Conservation (phyloP, 2,329 filamentous ascomycete species). For the Sporothrix brunneoviolacea region DNA sequence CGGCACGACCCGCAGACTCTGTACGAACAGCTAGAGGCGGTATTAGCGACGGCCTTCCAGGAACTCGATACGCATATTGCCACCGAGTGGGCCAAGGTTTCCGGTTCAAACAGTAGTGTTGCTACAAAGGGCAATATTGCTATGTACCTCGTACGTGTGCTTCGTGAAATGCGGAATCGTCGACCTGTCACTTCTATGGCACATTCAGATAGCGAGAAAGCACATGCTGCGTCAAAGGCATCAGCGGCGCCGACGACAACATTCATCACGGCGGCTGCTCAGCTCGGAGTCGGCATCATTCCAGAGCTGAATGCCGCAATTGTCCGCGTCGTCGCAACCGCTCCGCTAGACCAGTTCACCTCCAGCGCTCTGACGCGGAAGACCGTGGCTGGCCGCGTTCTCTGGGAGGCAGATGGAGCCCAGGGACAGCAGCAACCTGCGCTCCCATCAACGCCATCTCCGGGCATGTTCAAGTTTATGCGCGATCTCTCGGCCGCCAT, state of each 20-base stretch:
- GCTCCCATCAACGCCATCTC: conserved; percentile 72
- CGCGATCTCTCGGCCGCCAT: conserved; percentile 59
- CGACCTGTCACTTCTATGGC: conserved; percentile 51
- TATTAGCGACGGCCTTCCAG: conserved; percentile 28
- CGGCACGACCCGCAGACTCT: conserved; percentile 46
- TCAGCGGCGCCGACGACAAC: conserved; percentile 30
- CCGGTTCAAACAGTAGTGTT: conserved; percentile 35
- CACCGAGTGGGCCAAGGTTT: conserved; percentile 41
- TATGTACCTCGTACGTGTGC: conserved; percentile 63
- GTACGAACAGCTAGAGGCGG: conserved; percentile 27
- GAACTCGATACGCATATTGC: conserved; percentile 51
- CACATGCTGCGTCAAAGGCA: conserved; percentile 23
- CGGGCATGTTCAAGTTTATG: conserved; percentile 65
- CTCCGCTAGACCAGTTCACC: conserved; percentile 43
- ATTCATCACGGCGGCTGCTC: conserved; percentile 27
- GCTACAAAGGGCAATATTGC: conserved; percentile 46
- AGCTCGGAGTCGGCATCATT: conserved; percentile 56
- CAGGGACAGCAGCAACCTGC: conserved; percentile 70
- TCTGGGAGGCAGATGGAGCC: too few species aligned
- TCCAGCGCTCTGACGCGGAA: conserved; percentile 36
- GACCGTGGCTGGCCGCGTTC: conserved; percentile 51
- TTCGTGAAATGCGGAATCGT: conserved; percentile 66
- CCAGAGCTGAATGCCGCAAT: conserved; percentile 58
- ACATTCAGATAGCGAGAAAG: not conserved
- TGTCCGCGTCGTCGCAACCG: conserved; percentile 43